A percentile compares a stretch with the other conserved stretches of the same genome.
These are phyloP conservation scores for Xylaria sp. DNA, from an alignment of 2,329 filamentous ascomycete genomes.

Conservation along the genomic window DNA sequence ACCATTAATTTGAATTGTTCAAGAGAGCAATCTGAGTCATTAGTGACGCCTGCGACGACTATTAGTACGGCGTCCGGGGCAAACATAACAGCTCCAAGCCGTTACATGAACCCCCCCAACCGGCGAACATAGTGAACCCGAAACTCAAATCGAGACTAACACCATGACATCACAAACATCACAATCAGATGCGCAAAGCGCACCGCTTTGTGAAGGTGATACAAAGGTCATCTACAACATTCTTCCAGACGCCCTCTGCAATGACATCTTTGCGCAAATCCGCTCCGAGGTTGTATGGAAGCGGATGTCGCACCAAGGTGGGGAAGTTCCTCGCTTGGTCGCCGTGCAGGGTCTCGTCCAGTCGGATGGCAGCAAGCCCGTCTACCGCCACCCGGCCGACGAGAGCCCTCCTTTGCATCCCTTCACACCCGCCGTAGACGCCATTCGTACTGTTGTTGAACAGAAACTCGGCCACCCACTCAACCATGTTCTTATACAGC, in stretches of 20 bases:
- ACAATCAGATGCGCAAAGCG: constrained; percentile 42
- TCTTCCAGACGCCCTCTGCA: constrained; percentile 61
- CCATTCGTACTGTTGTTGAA: constrained; percentile 73
- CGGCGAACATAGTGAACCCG: background rate
- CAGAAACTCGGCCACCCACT: constrained; percentile 75
- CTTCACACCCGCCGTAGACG: constrained; percentile 75
- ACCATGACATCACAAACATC: constrained; percentile 17
- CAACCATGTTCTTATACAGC: constrained; percentile 92
- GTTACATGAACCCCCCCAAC: background rate
- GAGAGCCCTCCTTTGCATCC: constrained; percentile 77
- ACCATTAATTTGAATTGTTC: constrained; percentile 16
- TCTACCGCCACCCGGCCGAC: constrained; percentile 95
- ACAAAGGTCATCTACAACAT: constrained; percentile 75
- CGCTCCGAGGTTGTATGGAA: constrained; percentile 83
- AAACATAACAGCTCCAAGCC: background rate
- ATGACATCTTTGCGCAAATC: constrained; percentile 71
- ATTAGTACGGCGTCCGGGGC: constrained; percentile 22
- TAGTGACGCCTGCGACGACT: constrained; percentile 5
- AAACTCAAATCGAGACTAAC: constrained; percentile 18
- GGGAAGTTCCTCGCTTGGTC: constrained; percentile 88
- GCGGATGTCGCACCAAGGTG: constrained; percentile 89
- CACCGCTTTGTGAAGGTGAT: constrained; percentile 78
- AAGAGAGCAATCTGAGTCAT: constrained; percentile 17
- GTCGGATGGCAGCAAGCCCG: constrained; percentile 74
- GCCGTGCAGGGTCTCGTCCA: constrained; percentile 81